Conservation (phyloP, 805 yeast species). For the Priceomyces castillae region DNA sequence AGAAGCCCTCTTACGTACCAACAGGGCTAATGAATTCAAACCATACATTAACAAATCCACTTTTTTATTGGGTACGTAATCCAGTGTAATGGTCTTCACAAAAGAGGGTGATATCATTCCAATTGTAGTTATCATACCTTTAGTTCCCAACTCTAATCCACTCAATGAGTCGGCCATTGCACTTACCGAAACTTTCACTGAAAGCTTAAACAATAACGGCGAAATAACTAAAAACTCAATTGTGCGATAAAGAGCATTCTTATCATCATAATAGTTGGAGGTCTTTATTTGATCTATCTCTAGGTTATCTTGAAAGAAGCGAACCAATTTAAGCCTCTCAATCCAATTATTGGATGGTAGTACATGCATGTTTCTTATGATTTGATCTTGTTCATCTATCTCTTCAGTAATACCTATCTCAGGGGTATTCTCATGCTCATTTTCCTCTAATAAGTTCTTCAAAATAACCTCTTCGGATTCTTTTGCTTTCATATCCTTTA, state of each 20-base stretch:
- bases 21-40: slow-evolving; percentile 28
- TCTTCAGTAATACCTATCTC: not conserved
- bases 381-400: slow-evolving; percentile 15
- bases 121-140: slow-evolving; percentile 10
- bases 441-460: slow-evolving; percentile 17
- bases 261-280: slow-evolving; percentile 10
- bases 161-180: slow-evolving; percentile 12
- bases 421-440: not conserved
- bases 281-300: slow-evolving; percentile 17
- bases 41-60: slow-evolving; percentile 30
- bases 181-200: slow-evolving; percentile 14
- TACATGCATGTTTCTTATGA: slow-evolving; percentile 28
- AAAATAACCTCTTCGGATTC: slow-evolving; percentile 14
- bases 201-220: slow-evolving; percentile 22
- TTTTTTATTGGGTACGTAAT: slow-evolving; percentile 25
- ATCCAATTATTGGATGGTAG: slow-evolving; percentile 35
- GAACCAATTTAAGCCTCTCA: slow-evolving; percentile 21
- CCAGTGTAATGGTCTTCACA: slow-evolving; percentile 13
- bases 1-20: slow-evolving; percentile 21
- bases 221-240: slow-evolving; percentile 15
- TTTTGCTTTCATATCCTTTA: slow-evolving; percentile 13
- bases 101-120: slow-evolving; percentile 24
- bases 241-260: slow-evolving; percentile 10
- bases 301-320: slow-evolving; percentile 25
- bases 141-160: slow-evolving; percentile 5